Base-by-base conservation (phyloP, 306 rosid genomes). In the Cicer pinnatifidum region DNA sequence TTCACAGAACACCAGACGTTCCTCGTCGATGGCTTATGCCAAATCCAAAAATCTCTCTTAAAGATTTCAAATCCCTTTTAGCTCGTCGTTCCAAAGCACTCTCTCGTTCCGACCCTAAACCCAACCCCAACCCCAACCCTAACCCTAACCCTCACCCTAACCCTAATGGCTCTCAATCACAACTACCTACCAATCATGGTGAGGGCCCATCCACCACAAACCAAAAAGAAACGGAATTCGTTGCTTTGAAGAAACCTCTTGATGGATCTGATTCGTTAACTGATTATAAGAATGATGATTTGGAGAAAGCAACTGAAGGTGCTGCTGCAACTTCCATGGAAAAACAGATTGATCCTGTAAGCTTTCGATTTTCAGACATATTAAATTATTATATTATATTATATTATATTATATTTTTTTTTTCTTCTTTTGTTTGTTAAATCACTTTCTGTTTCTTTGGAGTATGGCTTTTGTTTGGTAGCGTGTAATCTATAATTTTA, bases 1-100 rank as follows among this genome's bases (percentile, higher is more conserved):
- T 95, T 67, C 99, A 95, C 84, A 75, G 90, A 38, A 85, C 81
- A 10, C 88, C 97, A 0, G 93, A 95, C 71, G 83, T 84, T 0
- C 93, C 97, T 69, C 97, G 99, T 28, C 93, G 88, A 53, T 91
- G 97, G 99, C 85, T 80, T 7, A 87, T 87, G 92, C 97, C 97
- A 19, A 67, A 78, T 73, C 97, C 88, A 13, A 86, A 87, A 81
- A 86, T 95, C 67, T 75, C 97, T 37, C 68, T 85, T 68, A 86
- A 83, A 80, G 91, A 91, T 54, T 95, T 95, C 87, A 87, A 80
- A 82, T 67, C 85, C 52, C 97, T 95, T 45, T 71, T 88, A 19
- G 78, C 68, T 5, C 97, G 97, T 41, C 99, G 99, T 41, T 88
- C 96, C 38, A 77, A 69, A 59, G 97, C 97, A 70, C 90, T 91